These are phyloP conservation scores for Herpotrichia juniperi DNA, from an alignment of 2,329 filamentous ascomycete genomes.

Conservation along the genomic window DNA sequence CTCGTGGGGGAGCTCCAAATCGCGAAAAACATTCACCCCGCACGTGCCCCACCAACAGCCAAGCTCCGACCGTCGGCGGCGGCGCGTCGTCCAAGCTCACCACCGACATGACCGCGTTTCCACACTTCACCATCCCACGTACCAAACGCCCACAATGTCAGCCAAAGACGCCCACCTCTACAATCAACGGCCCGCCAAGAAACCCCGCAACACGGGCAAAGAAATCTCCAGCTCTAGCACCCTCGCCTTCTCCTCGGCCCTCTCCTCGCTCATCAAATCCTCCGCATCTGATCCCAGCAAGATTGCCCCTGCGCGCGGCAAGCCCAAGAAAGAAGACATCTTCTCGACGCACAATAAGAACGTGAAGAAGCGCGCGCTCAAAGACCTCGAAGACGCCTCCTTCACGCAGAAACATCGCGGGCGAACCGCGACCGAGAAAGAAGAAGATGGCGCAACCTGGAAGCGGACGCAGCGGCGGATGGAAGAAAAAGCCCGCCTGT, in stretches of 20 bases:
- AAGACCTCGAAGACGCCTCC: constrained; percentile 61
- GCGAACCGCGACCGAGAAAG: constrained; percentile 60
- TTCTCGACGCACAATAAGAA: constrained; percentile 71
- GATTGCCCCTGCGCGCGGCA: constrained; percentile 57
- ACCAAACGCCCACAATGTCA: constrained; percentile 25
- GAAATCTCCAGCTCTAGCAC: constrained; percentile 72
- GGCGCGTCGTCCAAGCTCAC: not conserved
- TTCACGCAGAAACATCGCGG: constrained; percentile 67
- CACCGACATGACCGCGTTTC: constrained; percentile 15
- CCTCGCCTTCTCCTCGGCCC: constrained; percentile 85
- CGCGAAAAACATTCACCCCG: constrained; percentile 22
- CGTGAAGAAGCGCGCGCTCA: constrained; percentile 66
- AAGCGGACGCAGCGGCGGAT: constrained; percentile 78
- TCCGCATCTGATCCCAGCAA: constrained; percentile 53
- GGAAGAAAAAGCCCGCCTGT: constrained; percentile 87
- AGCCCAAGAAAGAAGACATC: constrained; percentile 69
- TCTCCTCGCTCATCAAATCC: constrained; percentile 75
- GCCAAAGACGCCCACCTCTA: constrained; percentile 72
- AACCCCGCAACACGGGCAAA: constrained; percentile 55
- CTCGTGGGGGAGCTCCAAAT: not conserved
- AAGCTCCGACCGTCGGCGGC: constrained; percentile 9
- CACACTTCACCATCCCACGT: constrained; percentile 4
- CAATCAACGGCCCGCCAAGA: constrained; percentile 72
- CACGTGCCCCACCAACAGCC: constrained; percentile 24
- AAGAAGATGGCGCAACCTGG: constrained; percentile 62